These are phyloP conservation scores for Fusarium odoratissimum DNA, from an alignment of 2,329 filamentous ascomycete genomes.

Conservation along the genomic window DNA sequence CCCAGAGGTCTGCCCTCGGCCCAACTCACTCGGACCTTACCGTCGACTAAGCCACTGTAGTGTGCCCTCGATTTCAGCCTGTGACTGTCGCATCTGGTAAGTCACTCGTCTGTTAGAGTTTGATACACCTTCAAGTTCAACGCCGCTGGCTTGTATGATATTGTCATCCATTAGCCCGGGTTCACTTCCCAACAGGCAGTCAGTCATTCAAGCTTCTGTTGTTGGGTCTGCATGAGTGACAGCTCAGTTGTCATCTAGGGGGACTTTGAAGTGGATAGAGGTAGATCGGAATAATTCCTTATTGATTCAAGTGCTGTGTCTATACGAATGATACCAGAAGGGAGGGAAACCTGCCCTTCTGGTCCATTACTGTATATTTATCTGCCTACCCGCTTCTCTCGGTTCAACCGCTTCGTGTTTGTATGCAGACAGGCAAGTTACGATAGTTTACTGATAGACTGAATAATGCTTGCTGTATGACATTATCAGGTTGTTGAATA, in stretches of 20 bases:
- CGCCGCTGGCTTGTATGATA: slow-evolving; percentile 23
- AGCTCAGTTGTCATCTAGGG: neutral
- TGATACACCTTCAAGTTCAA: slow-evolving; percentile 29
- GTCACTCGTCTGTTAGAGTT: slow-evolving; percentile 31
- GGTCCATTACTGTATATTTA: neutral
- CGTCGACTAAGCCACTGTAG: slow-evolving; percentile 38
- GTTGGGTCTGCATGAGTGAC: neutral
- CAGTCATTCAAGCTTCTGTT: neutral
- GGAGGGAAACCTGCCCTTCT: neutral
- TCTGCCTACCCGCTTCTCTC: neutral
- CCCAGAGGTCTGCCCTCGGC: slow-evolving; percentile 24
- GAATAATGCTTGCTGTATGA: neutral
- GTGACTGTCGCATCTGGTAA: slow-evolving; percentile 33
- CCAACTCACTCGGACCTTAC: slow-evolving; percentile 41
- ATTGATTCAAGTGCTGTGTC: neutral
- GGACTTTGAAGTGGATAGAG: neutral
- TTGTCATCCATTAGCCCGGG: slow-evolving; percentile 22
- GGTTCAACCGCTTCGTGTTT: neutral
- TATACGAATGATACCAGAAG: neutral
- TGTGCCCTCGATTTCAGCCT: slow-evolving; percentile 21
- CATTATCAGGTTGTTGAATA: neutral
- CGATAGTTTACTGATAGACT: neutral
- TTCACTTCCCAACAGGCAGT: slow-evolving; percentile 12
- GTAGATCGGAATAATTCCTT: neutral
- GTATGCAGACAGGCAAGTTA: neutral